Percentiles rank a stretch among this genome's conserved stretches.
Evolutionary conservation across 2,329 filamentous ascomycete species (phyloP).

Genomic region (Aspergillus udagawae): DNA sequence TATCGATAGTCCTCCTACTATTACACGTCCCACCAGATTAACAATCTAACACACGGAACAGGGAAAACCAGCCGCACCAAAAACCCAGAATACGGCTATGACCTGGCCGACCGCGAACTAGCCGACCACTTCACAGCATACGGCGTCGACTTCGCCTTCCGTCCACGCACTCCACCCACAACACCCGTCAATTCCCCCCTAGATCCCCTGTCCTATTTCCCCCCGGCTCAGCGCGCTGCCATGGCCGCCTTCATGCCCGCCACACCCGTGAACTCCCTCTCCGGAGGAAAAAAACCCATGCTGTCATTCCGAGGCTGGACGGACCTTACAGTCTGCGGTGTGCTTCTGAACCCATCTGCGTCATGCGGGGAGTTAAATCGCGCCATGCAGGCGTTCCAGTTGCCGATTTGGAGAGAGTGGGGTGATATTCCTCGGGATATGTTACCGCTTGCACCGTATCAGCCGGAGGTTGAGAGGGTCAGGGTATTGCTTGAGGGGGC

Average conservation of each 20-base stretch:
- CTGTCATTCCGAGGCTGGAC: too few species aligned
- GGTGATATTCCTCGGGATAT: slow-evolving; percentile 7
- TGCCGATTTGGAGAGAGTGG: slow-evolving; percentile 1
- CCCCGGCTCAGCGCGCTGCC: too few species aligned
- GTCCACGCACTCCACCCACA: slow-evolving; percentile 2
- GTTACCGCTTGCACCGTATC: slow-evolving; percentile 5
- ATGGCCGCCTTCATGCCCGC: too few species aligned
- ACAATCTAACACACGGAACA: too few species aligned
- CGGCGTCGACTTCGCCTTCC: slow-evolving; percentile 6
- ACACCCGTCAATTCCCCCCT: too few species aligned
- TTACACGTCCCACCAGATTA: too few species aligned
- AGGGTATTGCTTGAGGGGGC: slow-evolving; percentile 5
- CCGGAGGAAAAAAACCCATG: too few species aligned
- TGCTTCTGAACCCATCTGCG: too few species aligned
- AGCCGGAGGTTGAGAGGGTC: slow-evolving; percentile 8
- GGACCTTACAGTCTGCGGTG: too few species aligned
- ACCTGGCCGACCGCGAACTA: slow-evolving; percentile 9
- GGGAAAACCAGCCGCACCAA: slow-evolving; percentile 1
- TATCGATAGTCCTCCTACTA: too few species aligned
- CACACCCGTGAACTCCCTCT: too few species aligned
- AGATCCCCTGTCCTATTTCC: too few species aligned
- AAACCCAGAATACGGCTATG: neutral
- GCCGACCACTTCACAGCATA: slow-evolving; percentile 9
- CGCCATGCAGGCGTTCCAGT: neutral
- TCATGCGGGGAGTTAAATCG: neutral